Percentiles rank a stretch among this genome's conserved stretches.
Conservation (phyloP, 1,284 basidiomycete genomes). For the Schizopora paradoxa region DNA sequence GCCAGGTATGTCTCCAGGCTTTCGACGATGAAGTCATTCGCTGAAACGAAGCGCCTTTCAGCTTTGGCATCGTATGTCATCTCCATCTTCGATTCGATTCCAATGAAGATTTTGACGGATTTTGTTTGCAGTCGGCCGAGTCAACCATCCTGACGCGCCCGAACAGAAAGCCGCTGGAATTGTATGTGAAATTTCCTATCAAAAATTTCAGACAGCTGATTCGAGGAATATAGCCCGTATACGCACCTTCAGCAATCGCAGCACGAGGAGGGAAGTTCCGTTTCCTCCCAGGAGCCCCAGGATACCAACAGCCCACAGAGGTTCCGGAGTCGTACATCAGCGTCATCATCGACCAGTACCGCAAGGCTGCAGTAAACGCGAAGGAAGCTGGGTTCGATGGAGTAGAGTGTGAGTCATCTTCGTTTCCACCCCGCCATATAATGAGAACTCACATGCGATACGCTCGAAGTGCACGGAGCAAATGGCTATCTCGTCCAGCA, state of each 20-base stretch:
- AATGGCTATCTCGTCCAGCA: constrained; percentile 51
- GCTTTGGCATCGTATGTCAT: constrained; percentile 9
- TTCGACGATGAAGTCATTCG: not conserved
- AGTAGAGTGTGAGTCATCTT: constrained; percentile 40
- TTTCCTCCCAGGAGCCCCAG: constrained; percentile 31
- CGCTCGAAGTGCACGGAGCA: constrained; percentile 36
- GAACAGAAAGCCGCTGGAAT: constrained; percentile 23
- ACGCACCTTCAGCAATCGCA: constrained; percentile 34
- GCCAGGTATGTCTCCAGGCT: constrained; percentile 33
- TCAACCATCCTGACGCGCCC: constrained; percentile 26
- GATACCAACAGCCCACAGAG: constrained; percentile 37
- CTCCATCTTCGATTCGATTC: no score
- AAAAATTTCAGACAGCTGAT: not conserved
- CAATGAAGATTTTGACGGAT: not conserved
- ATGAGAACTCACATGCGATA: not conserved
- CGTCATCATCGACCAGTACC: constrained; percentile 40
- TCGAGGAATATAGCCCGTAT: constrained; percentile 26
- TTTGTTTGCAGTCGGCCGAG: constrained; percentile 29
- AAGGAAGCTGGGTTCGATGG: constrained; percentile 63
- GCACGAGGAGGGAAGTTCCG: constrained; percentile 37
- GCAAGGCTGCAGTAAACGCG: constrained; percentile 47
- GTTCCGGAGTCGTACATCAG: constrained; percentile 37
- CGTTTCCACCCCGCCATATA: not conserved
- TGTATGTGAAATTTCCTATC: constrained; percentile 8
- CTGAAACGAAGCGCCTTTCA: not conserved